Evolutionary conservation across 306 rosid species (phyloP).

Genomic region (Canavalia ensiformis): DNA sequence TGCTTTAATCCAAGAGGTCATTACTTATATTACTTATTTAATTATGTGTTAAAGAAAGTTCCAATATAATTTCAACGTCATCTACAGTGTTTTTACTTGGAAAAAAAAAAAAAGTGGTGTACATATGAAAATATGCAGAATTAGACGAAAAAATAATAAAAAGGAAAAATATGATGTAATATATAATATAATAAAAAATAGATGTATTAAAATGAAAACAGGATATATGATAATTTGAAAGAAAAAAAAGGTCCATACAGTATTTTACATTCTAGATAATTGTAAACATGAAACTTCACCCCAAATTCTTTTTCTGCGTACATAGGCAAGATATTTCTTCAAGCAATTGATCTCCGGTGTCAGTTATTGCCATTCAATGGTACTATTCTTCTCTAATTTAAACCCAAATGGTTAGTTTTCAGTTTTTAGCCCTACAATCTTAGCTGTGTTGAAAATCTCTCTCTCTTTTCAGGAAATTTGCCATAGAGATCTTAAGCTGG

Average conservation of each 20-base stretch:
- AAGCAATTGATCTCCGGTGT: constrained; percentile 97
- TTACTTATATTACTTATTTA: background rate
- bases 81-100: too few relatives aligned
- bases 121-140: too few relatives aligned
- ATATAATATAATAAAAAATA: too few relatives aligned
- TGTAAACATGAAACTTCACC: background rate
- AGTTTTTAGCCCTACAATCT: background rate
- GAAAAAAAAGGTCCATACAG: too few relatives aligned
- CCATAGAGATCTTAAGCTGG: constrained; percentile 98
- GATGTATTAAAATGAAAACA: too few relatives aligned
- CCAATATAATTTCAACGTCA: too few relatives aligned
- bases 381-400: constrained; percentile 46
- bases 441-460: constrained; percentile 13
- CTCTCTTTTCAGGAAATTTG: constrained; percentile 81
- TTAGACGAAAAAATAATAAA: too few relatives aligned
- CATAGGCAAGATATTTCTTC: constrained; percentile 90
- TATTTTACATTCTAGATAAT: constrained; percentile 34
- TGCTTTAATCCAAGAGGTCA: constrained; percentile 51
- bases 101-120: too few relatives aligned
- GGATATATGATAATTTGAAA: too few relatives aligned
- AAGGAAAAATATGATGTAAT: too few relatives aligned
- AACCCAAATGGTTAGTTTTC: background rate
- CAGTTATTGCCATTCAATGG: constrained; percentile 96
- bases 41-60: too few relatives aligned
- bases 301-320: constrained; percentile 34